Percentiles rank a stretch among this genome's conserved stretches.
Evolutionary conservation across 106 monocot species (phyloP).

Genomic region (Xerophyta viscosa): DNA sequence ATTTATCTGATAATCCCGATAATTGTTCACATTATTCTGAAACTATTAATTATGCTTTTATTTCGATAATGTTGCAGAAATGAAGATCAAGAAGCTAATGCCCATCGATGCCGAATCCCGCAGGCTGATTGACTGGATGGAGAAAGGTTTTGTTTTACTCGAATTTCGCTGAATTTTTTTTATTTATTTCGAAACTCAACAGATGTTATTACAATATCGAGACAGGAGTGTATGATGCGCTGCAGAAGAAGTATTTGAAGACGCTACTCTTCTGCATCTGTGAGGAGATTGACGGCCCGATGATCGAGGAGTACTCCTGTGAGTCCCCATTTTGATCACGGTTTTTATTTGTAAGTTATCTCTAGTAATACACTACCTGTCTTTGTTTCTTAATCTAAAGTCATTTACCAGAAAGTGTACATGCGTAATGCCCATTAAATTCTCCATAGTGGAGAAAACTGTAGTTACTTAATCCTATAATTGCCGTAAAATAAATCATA

Average conservation of each 20-base stretch:
- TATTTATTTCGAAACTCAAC: background rate
- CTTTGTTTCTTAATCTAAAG: too few species aligned
- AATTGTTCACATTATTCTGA: background rate
- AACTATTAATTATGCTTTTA: background rate
- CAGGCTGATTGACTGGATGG: constrained; percentile 98
- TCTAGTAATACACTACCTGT: too few species aligned
- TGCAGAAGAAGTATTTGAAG: constrained; percentile 96
- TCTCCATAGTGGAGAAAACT: too few species aligned
- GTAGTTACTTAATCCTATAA: too few species aligned
- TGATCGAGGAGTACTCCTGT: constrained; percentile 98
- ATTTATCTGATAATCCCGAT: background rate
- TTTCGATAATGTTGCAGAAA: constrained; percentile 35
- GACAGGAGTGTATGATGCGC: constrained; percentile 89
- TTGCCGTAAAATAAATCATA: too few species aligned
- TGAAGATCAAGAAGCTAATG: constrained; percentile 99
- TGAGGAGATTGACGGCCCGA: constrained; percentile 75
- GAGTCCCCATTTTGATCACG: constrained; percentile 12
- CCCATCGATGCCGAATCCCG: constrained; percentile 86
- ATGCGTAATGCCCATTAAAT: too few species aligned
- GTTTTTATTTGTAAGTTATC: background rate
- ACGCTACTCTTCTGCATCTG: constrained; percentile 94
- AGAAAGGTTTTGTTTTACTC: constrained; percentile 53
- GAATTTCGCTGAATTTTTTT: background rate
- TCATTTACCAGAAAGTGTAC: too few species aligned
- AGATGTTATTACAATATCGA: background rate